phyloP scores from a whole-genome alignment of 129 eudicot genomes.

The Arctium lappa region DNA sequence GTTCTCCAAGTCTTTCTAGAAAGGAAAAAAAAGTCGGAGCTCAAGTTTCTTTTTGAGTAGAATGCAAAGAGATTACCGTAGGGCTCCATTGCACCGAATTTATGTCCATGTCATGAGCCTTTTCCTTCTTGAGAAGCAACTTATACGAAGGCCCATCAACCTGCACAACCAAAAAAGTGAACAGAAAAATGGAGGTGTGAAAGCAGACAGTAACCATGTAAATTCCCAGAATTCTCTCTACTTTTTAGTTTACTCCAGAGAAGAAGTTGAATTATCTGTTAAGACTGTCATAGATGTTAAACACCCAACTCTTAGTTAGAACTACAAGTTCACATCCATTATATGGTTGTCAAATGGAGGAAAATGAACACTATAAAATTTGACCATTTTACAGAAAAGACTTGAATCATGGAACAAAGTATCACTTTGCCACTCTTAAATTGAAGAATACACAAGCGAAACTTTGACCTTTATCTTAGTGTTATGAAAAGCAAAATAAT shows the following conservation, averaged over 20 bases:
- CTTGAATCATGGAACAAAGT: background rate
- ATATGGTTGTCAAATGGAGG: too few species aligned
- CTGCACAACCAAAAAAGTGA: constrained; percentile 26
- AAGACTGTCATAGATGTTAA: too few species aligned
- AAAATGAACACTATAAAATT: too few species aligned
- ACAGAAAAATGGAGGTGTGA: background rate
- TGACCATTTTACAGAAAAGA: background rate
- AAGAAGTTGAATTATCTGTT: too few species aligned
- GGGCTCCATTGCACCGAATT: constrained; percentile 87
- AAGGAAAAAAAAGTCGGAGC: too few species aligned
- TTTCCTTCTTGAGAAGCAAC: constrained; percentile 71
- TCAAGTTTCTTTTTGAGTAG: background rate
- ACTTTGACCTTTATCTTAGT: background rate
- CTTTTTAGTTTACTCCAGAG: too few species aligned
- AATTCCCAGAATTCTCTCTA: too few species aligned
- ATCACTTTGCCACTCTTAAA: background rate
- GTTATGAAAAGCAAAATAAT: background rate
- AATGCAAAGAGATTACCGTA: constrained; percentile 39
- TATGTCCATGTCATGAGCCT: constrained; percentile 93
- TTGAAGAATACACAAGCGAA: background rate
- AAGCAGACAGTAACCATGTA: background rate
- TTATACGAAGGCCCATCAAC: constrained; percentile 68
- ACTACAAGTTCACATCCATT: too few species aligned
- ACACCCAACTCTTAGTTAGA: too few species aligned
- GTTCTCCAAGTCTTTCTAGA: too few species aligned